Percentiles rank a stretch among this genome's conserved stretches.
Evolutionary conservation across 768 basidiomycete species (phyloP).

Genomic region (Mycena haematopus): DNA sequence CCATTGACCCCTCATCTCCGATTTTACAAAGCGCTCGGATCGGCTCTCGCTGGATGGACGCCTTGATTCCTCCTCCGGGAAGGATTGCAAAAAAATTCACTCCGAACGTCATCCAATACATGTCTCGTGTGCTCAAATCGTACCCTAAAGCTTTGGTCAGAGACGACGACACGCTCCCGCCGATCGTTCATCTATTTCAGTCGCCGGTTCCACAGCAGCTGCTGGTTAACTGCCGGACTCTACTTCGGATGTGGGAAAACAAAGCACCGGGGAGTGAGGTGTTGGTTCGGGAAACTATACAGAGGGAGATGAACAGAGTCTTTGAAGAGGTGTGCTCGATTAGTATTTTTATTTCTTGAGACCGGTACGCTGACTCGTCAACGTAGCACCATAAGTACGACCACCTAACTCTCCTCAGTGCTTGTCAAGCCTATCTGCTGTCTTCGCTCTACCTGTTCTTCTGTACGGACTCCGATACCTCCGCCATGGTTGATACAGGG

Average conservation of each 20-base stretch:
- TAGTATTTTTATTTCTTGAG: neutral
- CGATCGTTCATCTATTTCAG: slow-evolving; percentile 18
- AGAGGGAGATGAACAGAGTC: slow-evolving; percentile 15
- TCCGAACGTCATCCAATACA: neutral
- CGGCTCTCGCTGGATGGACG: slow-evolving; percentile 25
- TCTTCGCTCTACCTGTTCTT: slow-evolving; percentile 24
- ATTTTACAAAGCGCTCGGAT: slow-evolving; percentile 14
- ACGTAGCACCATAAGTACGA: slow-evolving; percentile 20
- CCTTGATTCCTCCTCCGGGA: slow-evolving; percentile 15
- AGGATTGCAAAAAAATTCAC: slow-evolving; percentile 6
- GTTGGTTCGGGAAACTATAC: slow-evolving; percentile 14
- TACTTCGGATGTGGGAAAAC: slow-evolving; percentile 26
- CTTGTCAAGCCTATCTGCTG: slow-evolving; percentile 25
- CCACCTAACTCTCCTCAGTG: slow-evolving; percentile 16
- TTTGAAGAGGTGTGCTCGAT: slow-evolving; percentile 14
- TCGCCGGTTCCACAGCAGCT: neutral
- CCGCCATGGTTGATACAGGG: slow-evolving; percentile 8
- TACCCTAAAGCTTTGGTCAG: slow-evolving; percentile 14
- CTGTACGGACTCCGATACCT: slow-evolving; percentile 8
- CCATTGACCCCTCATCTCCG: neutral
- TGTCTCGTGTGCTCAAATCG: slow-evolving; percentile 22
- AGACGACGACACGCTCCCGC: slow-evolving; percentile 17
- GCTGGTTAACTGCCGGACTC: slow-evolving; percentile 24
- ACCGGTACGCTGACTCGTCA: neutral
- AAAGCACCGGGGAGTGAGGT: slow-evolving; percentile 20